Base-by-base conservation (phyloP, 2,329 filamentous ascomycete species). In the Neurospora sp. region DNA sequence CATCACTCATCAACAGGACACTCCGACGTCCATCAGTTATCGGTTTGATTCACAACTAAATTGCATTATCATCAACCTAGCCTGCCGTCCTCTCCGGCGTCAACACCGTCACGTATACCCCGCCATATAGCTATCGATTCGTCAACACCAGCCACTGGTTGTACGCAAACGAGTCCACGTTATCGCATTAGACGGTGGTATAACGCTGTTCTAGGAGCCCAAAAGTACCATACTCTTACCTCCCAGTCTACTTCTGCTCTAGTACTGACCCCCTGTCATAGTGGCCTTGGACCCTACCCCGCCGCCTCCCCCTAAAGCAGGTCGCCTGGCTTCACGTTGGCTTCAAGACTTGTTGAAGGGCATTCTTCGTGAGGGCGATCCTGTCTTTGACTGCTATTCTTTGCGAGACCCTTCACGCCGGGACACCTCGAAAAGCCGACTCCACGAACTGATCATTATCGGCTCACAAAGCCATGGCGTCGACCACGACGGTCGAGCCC, bases 321-420 rank as follows among this genome's bases (percentile, higher is more conserved):
- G 71, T 38, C 71, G 71, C 19, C 40, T 75, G 43, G 72, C 74
- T 38, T 67, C 71, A 8, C 70, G 71, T n/a, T 70, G 74, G 19
- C 66, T 75, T 62, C 66, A 71, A 10, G 74, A 75, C 65, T 74
- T 70, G 70, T 69, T 71, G 43, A 67, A 67, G 10, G 74, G 74
- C 2, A 28, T 23, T 12, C 67, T 72, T 10, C 62, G 38, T 4
- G 66, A 72, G 19, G 43, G 66, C 23, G 43, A 38, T 33, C 38
- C 52, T 33, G 11, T 67, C 62, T 28, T 38, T 33, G 12, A 43
- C 19, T 75, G 74, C 66, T 39, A 69, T 6, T 12, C 68, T 4
- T 66, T 72, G 52, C 73, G 72, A 19, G 70, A 69, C 38, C 67
- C 67, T 23, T 72, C 70, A 62, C 69, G 68, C 40, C 69, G 52